Evolutionary conservation across 257 asterid genomes (phyloP), one percentile per base, ranked within the genome.

Genomic region (Solanum clarkiae): DNA sequence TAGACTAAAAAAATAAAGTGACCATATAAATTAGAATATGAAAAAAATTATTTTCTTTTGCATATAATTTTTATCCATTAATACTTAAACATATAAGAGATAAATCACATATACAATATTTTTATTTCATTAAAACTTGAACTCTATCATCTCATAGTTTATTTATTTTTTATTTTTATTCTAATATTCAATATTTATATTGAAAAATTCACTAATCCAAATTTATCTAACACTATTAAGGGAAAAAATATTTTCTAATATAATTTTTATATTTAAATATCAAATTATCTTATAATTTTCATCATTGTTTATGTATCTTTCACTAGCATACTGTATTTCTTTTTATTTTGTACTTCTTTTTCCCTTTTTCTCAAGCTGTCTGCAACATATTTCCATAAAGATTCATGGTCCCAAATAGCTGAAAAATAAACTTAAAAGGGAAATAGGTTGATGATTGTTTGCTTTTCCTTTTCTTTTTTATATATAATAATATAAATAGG

Each of bases 321-420:
- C 14, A 29, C 47, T 45, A 29, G 22, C 12, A 32, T 20, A 36
- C 36, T 22, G 40, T 11, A 63, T 10, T 29, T 36, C n/a, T 15
- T 69, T 69, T 26, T 24, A 40, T 63, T 68, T 13, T 74, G 7
- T n/a, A 1, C 10, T 45, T 49, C 14, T 22, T 22, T 2, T 3
- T 1, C 10, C 18, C 14, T 14, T 12, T 1, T 13, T 4, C 2
- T 16, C 5, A 5, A 5, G n/a, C 15, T 29, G 62, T 24, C 24
- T 77, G 62, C 62, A 75, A 77, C 51, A 77, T 77, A 77, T 77
- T 77, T 77, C 6, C 45, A 77, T 24, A 51, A 17, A 51, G 3
- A 77, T 74, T 8, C 26, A 24, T 77, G 62, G 82, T 49, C 62
- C 62, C 11, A 49, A 26, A 75, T 22, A 24, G 82, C 44, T 47